Base-by-base conservation (phyloP, 129 eudicot species). In the Lactuca saligna region DNA sequence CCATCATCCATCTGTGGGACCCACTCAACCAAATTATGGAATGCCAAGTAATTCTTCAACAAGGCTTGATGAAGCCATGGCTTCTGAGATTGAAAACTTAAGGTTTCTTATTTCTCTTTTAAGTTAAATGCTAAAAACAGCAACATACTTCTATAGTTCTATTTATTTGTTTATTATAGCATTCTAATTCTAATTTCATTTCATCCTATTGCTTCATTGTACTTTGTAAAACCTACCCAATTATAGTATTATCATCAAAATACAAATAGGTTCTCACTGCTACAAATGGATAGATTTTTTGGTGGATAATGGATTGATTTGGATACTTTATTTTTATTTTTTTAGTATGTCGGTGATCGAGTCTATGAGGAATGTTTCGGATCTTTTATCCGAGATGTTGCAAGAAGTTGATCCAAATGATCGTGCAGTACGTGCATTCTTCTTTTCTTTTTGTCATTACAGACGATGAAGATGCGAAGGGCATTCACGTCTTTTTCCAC, bases 61-160 rank as follows among this genome's bases (percentile, higher is more conserved):
- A 31, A 75, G 91, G 71, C 91, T 88, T 71, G 96, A 88, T 77
- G 96, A 86, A 84, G 96, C 89, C 20, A 88, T 86, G 96, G 94
- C 91, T 58, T 81, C 96, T 6, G 96, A 86, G 66, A 73, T 81
- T 50, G 91, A 82, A 66, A 82, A 42, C 48, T 63, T 92, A 69
- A 88, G 98, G 98, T 92, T 48, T 50, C 25, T 29, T 10, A 35
- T 25, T n/a, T 14, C 8, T 57, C 56, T 20, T 10, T 14, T 34
- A 33, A n/a, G 10, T 66, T 50, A 12, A 46, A 46, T 46, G 15
- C 51, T 46, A 46, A n/a, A 46, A 46, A 46, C 3, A 46, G 5
- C 51, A 46, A 46, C 5, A n/a, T 46, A 12, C 51, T 46, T 46
- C 3, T 46, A n/a, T 46, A 12, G n/a, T 46, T 46, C 3, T 46